Evolutionary conservation across 2,329 filamentous ascomycete genomes (phyloP).

Genomic region (Hypocreales sp.): DNA sequence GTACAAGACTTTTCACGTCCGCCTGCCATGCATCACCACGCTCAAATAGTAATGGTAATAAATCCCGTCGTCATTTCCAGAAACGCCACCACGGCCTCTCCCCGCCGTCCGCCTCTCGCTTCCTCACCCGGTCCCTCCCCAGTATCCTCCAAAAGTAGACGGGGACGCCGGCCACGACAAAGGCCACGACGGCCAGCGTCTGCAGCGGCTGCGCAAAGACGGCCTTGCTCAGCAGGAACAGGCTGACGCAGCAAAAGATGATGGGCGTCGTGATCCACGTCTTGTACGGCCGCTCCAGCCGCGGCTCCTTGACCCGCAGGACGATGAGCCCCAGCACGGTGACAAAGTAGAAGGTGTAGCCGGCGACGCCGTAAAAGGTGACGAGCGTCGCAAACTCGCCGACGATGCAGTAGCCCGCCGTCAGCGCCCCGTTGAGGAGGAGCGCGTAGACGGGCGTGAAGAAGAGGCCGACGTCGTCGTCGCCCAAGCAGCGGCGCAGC

Average conservation of each 20-base stretch:
- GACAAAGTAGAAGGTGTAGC: constrained; percentile 94
- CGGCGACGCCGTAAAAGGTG: constrained; percentile 94
- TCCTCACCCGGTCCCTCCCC: constrained; percentile 37
- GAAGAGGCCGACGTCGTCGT: constrained; percentile 67
- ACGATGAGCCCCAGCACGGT: constrained; percentile 90
- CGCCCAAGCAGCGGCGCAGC: constrained; percentile 51
- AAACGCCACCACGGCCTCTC: constrained; percentile 41
- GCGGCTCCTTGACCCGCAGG: constrained; percentile 71
- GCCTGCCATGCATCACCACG: too few relatives aligned
- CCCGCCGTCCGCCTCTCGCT: constrained; percentile 20
- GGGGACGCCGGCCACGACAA: constrained; percentile 69
- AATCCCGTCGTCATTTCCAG: constrained; percentile 31
- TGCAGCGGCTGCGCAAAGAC: constrained; percentile 85
- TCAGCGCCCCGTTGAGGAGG: constrained; percentile 62
- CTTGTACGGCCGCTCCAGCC: constrained; percentile 77
- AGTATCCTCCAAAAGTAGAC: constrained; percentile 81
- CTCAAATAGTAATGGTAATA: too few relatives aligned
- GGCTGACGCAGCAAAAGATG: constrained; percentile 92
- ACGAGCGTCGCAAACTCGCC: constrained; percentile 86
- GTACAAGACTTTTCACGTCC: too few relatives aligned
- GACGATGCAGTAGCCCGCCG: constrained; percentile 61
- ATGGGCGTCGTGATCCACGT: constrained; percentile 97
- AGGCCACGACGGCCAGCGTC: constrained; percentile 72
- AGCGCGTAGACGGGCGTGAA: constrained; percentile 92
- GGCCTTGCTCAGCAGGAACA: constrained; percentile 79